Conservation (phyloP, 2,329 filamentous ascomycete genomes). For the Aaosphaeria arxii region DNA sequence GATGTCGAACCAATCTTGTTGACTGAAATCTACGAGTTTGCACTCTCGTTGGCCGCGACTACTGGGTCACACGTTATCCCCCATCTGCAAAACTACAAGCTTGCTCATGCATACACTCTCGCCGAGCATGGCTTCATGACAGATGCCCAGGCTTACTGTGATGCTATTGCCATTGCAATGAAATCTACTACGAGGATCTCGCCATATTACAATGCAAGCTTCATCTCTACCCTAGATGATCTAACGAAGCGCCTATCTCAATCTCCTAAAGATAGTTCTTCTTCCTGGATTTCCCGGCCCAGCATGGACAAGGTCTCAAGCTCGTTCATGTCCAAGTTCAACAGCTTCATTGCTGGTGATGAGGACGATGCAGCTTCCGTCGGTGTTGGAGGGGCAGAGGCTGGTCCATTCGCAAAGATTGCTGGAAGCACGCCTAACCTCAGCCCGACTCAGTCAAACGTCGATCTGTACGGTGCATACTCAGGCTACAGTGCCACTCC, state of each 20-base stretch:
- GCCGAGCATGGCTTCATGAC: constrained; percentile 79
- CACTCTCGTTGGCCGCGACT: constrained; percentile 65
- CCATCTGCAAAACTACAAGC: constrained; percentile 86
- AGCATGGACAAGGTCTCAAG: constrained; percentile 95
- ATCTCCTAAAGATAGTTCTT: constrained; percentile 75
- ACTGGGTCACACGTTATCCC: constrained; percentile 59
- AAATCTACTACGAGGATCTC: constrained; percentile 79
- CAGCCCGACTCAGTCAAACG: constrained; percentile 60
- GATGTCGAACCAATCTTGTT: constrained; percentile 86
- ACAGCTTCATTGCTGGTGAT: constrained; percentile 92
- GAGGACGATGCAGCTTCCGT: constrained; percentile 67
- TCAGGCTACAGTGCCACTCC: constrained; percentile 48
- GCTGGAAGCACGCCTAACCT: constrained; percentile 58
- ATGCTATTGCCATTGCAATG: constrained; percentile 73
- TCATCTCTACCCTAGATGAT: constrained; percentile 78
- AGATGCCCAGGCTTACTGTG: constrained; percentile 89
- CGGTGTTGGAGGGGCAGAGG: constrained; percentile 54
- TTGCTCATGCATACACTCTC: constrained; percentile 79
- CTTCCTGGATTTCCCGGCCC: constrained; percentile 90
- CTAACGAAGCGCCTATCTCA: constrained; percentile 79
- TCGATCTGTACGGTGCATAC: constrained; percentile 73
- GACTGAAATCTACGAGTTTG: constrained; percentile 96
- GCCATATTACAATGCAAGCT: constrained; percentile 75
- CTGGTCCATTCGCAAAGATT: constrained; percentile 79
- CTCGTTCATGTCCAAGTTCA: constrained; percentile 88